phyloP scores from a whole-genome alignment of 352 stramenopile genomes.

The Globisporangium viniferum region DNA sequence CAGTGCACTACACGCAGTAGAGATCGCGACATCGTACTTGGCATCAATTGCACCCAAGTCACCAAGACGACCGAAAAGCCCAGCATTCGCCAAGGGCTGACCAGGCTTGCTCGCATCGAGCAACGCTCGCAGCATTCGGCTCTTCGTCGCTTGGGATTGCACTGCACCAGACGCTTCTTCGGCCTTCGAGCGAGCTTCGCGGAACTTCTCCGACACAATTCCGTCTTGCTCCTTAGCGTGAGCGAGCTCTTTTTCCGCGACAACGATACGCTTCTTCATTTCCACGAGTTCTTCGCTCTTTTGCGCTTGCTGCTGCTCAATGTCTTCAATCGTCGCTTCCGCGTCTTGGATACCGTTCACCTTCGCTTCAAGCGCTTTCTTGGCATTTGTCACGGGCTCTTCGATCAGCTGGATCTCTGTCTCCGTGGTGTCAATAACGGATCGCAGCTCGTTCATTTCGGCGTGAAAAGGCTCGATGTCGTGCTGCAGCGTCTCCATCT shows the following conservation, averaged over 20 bases:
- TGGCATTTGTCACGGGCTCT: slow-evolving; percentile 64
- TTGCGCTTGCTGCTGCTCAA: slow-evolving; percentile 57
- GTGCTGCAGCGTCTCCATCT: slow-evolving; percentile 73
- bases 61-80: slow-evolving; percentile 94
- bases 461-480: slow-evolving; percentile 77
- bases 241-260: slow-evolving; percentile 81
- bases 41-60: slow-evolving; percentile 95
- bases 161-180: slow-evolving; percentile 67
- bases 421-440: slow-evolving; percentile 75
- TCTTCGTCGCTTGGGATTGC: slow-evolving; percentile 67
- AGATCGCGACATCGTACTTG: slow-evolving; percentile 98
- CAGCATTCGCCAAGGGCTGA: slow-evolving; percentile 89
- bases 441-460: slow-evolving; percentile 67
- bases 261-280: slow-evolving; percentile 71
- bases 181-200: slow-evolving; percentile 68
- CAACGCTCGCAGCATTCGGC: slow-evolving; percentile 86
- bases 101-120: slow-evolving; percentile 89
- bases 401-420: slow-evolving; percentile 80
- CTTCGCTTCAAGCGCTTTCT: slow-evolving; percentile 79
- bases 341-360: slow-evolving; percentile 48
- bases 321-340: slow-evolving; percentile 53
- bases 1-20: slow-evolving; percentile 94
- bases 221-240: slow-evolving; percentile 47
- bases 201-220: slow-evolving; percentile 53
- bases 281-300: slow-evolving; percentile 52